Evolutionary conservation across 176 grass and related monocot genomes (phyloP).

Genomic region (Saccharum officinarum): DNA sequence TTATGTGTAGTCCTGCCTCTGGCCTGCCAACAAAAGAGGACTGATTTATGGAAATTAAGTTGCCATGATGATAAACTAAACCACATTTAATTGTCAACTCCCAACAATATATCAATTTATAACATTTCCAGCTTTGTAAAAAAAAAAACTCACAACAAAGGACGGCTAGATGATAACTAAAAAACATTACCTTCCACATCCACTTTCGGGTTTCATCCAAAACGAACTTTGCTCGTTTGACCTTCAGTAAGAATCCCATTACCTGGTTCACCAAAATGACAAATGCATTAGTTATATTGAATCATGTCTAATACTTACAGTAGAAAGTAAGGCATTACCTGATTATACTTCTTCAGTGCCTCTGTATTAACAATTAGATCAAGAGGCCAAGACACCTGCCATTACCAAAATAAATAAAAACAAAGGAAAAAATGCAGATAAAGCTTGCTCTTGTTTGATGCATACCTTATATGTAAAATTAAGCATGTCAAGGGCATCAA

Average conservation of each 20-base stretch:
- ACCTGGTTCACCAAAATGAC: constrained; percentile 50
- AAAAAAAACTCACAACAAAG: neutral
- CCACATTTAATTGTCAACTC: constrained; percentile 1
- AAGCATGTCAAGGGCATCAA: constrained; percentile 87
- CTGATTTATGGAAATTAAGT: constrained; percentile 18
- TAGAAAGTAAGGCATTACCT: constrained; percentile 55
- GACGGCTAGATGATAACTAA: constrained; percentile 8
- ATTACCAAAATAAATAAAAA: constrained; percentile 39
- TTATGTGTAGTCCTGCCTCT: constrained; percentile 46
- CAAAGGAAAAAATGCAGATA: constrained; percentile 21
- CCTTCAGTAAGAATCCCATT: constrained; percentile 98
- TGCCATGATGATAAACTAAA: constrained; percentile 2
- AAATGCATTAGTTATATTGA: constrained; percentile 1
- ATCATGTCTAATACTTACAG: neutral
- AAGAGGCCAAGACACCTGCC: constrained; percentile 95
- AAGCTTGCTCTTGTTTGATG: constrained; percentile 17
- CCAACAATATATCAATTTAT: neutral
- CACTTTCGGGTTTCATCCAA: constrained; percentile 89
- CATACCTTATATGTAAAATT: constrained; percentile 94
- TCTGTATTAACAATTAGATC: constrained; percentile 86
- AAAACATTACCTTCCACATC: constrained; percentile 87
- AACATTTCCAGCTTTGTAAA: neutral
- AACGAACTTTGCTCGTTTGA: constrained; percentile 92
- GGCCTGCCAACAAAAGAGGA: constrained; percentile 47
- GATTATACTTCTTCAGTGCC: constrained; percentile 93